These are phyloP conservation scores for Nakaseomyces delphensis DNA, from an alignment of 1,139 yeast species.

Conservation along the genomic window DNA sequence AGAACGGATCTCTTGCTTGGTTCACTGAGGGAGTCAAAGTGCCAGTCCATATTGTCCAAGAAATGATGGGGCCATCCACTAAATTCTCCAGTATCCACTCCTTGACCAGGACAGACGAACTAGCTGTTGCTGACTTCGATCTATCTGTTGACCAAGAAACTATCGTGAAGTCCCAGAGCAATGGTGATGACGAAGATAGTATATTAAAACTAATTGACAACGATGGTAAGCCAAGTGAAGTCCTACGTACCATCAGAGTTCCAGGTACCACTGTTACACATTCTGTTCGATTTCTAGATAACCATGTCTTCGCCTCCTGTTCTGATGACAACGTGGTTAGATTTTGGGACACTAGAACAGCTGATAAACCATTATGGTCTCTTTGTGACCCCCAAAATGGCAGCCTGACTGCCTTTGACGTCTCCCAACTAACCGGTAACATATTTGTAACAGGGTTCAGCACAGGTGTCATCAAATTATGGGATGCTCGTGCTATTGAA, in stretches of 20 bases:
- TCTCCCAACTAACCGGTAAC: slow-evolving; percentile 24
- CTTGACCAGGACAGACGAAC: slow-evolving; percentile 14
- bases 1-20: slow-evolving; percentile 31
- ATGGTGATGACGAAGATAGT: slow-evolving; percentile 23
- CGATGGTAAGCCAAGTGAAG: slow-evolving; percentile 25
- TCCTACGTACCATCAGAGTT: slow-evolving; percentile 22
- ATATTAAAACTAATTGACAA: slow-evolving; percentile 28
- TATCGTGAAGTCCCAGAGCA: slow-evolving; percentile 27
- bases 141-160: slow-evolving; percentile 24
- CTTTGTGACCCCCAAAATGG: slow-evolving; percentile 27
- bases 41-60: slow-evolving; percentile 29
- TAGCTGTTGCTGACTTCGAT: slow-evolving; percentile 28
- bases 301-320: slow-evolving; percentile 27
- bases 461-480: slow-evolving; percentile 28
- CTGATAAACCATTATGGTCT: slow-evolving; percentile 22
- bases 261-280: slow-evolving; percentile 28
- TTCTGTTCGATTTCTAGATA: slow-evolving; percentile 27
- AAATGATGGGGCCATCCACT: slow-evolving; percentile 28
- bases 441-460: slow-evolving; percentile 29
- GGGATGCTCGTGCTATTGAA: slow-evolving; percentile 30
- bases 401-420: slow-evolving; percentile 23
- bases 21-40: slow-evolving; percentile 25
- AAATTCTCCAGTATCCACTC: slow-evolving; percentile 27
- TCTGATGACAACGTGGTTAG: slow-evolving; percentile 28
- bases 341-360: slow-evolving; percentile 30